Evolutionary conservation across 148 eudicot species (phyloP).

Genomic region (Rhododendron mucronatum): DNA sequence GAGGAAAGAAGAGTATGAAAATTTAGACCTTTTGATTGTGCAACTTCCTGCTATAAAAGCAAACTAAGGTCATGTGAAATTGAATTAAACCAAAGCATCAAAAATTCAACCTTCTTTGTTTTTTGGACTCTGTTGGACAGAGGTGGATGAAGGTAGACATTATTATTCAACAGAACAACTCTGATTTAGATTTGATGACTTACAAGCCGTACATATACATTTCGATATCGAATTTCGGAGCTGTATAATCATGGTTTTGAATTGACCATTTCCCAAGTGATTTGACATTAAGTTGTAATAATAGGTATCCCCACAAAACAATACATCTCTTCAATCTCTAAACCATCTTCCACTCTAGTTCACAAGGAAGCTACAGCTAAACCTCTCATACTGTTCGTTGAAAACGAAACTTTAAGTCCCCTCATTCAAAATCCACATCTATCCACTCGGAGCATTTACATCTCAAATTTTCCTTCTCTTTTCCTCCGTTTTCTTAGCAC

Average conservation of each 20-base stretch:
- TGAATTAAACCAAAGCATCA: background rate
- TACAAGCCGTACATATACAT: background rate
- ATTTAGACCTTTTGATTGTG: background rate
- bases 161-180: background rate
- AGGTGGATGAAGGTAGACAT: background rate
- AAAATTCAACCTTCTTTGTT: background rate
- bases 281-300: background rate
- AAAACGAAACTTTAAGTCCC: background rate
- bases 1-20: background rate
- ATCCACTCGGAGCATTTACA: background rate
- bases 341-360: background rate
- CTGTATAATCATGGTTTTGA: background rate
- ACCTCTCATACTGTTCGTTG: background rate
- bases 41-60: background rate
- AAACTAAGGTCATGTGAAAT: background rate
- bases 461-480: background rate
- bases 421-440: background rate
- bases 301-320: too few relatives aligned
- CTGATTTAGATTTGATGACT: too few relatives aligned
- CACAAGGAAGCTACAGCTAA: background rate
- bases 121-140: background rate
- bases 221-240: background rate
- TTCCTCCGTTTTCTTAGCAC: background rate
- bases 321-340: background rate
- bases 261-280: background rate